Base-by-base conservation (phyloP, 495 filamentous ascomycete genomes). In the Venustampulla echinocandica region DNA sequence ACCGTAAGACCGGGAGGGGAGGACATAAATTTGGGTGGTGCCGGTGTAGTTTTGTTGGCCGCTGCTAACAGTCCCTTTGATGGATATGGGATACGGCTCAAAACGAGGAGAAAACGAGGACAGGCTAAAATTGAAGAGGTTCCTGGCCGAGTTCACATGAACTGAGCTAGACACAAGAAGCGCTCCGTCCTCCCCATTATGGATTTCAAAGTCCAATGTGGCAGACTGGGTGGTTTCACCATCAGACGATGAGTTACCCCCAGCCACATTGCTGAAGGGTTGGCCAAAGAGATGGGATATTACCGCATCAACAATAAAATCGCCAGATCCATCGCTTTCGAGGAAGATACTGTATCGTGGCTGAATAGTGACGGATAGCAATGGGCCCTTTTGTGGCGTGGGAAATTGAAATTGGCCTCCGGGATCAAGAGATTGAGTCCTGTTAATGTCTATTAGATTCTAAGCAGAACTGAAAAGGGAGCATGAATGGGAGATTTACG, bases 261-360 rank as follows among this genome's bases (percentile, higher is more conserved):
- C n/a, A n/a, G n/a, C n/a, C 1, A 37, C 10, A 35, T 56, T 52
- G 17, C 23, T 49, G 17, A 36, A 57, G 4, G 47, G 14, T 27
- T 51, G 20, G 10, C 54, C 54, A 23, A 57, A 54, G 24, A 44
- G n/a, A 28, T 57, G 34, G 2, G 78, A 82, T 5, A 82, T 55
- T 20, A 55, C 56, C 3, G 82, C 72, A 52, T 77, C 73, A 21
- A 86, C 66, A 32, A 85, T 70, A 28, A 85, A 78, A 7, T 74
- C 70, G 7, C 66, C 80, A 4, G 52, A 47, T 4, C 22, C 45
- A 54, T 85, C 81, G 28, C 55, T 66, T n/a, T 61, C 62, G 1
- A 78, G 63, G 60, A 85, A 87, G 23, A 82, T 64, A 35, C 64
- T 79, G 55, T 81, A 69, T 4, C 77, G 73, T 3, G 81, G 76